Conservation (phyloP, 1,284 basidiomycete genomes). For the Waitea zeae region DNA sequence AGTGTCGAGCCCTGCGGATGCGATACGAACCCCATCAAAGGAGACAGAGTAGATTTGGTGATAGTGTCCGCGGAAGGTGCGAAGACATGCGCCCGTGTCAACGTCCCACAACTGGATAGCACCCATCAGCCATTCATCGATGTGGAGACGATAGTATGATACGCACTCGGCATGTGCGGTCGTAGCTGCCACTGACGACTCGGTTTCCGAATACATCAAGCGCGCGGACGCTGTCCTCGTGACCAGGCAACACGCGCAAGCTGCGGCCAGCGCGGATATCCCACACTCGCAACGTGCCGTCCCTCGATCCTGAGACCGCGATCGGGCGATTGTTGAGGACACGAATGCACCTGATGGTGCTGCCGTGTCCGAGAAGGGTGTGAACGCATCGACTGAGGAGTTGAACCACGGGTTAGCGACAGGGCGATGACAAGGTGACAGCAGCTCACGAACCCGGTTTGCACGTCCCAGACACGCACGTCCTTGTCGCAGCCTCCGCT, state of each 20-base stretch:
- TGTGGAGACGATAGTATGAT: background rate
- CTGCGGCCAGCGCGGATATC: conserved; percentile 69
- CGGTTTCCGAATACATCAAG: conserved; percentile 73
- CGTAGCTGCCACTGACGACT: conserved; percentile 84
- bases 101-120: conserved; percentile 77
- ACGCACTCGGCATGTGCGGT: conserved; percentile 67
- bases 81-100: conserved; percentile 74
- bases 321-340: conserved; percentile 79
- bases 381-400: conserved; percentile 58
- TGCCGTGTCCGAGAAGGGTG: conserved; percentile 70
- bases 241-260: conserved; percentile 62
- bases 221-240: conserved; percentile 73
- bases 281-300: conserved; percentile 83
- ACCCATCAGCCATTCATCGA: no score
- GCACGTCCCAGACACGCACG: conserved; percentile 83
- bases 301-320: conserved; percentile 81
- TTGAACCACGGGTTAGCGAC: background rate
- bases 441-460: conserved; percentile 55
- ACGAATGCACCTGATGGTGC: conserved; percentile 85
- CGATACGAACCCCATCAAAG: conserved; percentile 76
- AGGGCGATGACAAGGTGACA: conserved; percentile 1
- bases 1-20: conserved; percentile 82
- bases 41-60: conserved; percentile 90
- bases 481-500: conserved; percentile 87
- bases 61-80: conserved; percentile 77